Evolutionary conservation across 768 basidiomycete species (phyloP), one percentile per base, ranked within the genome.

Genomic region (Psilocybe sp.): DNA sequence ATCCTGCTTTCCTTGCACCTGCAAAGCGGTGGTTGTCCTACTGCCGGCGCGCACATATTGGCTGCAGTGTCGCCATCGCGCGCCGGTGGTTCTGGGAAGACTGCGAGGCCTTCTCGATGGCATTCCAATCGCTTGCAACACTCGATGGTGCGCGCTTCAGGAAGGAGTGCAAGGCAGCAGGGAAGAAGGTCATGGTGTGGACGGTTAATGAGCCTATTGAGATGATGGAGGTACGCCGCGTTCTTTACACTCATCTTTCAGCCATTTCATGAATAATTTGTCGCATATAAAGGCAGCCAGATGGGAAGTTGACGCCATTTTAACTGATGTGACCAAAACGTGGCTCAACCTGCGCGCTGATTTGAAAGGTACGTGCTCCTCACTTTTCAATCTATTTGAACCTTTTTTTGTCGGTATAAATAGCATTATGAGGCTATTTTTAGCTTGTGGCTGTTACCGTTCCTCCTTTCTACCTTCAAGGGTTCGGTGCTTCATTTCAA

Each of bases 121-220:
- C 77, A 36, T 98, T 95, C 68, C 78, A 72, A 0, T 69, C 81
- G 5, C 71, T 98, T 37, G 81, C 85, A 8, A 83, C 82, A 2
- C 65, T 71, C 1, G 90, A 92, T 52, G 96, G 96, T 2, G 75
- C 80, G 52, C 78, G 95, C 72, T 98, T 99, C 74, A 73, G 85
- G 48, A 68, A 74, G 40, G 88, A 94, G 57, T 94, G 92, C 71
- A 84, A 84, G 64, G 73, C 63, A 13, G 82, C 82, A 1, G 87
- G 87, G 15, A 97, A 97, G 78, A 77, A 78, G 57, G 58, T 98
- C 49, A 87, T 95, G 80, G 92, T 93, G 3, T 98, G 95, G 97
- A 99, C 97, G 0, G 96, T 98, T 20, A 99, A 99, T 62, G 78
- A 85, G 40, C 84, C 84, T 9, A 82, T 82, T 47, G 84, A 92